Evolutionary conservation across 2,329 filamentous ascomycete species (phyloP).

Genomic region (Venturia oleaginea): DNA sequence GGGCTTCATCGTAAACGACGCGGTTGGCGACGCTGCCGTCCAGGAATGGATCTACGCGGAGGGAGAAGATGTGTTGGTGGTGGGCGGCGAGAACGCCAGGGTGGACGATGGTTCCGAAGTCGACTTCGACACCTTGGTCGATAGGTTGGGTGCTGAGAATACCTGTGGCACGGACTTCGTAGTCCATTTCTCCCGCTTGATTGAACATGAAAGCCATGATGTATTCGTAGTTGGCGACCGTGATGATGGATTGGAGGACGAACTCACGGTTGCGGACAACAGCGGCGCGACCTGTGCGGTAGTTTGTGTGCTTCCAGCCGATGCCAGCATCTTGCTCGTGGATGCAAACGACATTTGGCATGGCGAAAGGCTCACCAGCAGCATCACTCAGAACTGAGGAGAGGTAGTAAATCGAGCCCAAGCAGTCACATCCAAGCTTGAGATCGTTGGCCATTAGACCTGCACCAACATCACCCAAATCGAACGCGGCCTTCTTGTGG

Average conservation of each 20-base stretch:
- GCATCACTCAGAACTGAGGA: slow-evolving; percentile 49
- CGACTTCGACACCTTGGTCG: slow-evolving; percentile 53
- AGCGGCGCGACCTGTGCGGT: slow-evolving; percentile 54
- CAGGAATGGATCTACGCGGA: slow-evolving; percentile 40
- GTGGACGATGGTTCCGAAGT: slow-evolving; percentile 60
- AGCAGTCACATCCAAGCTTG: slow-evolving; percentile 60
- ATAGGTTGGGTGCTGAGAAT: slow-evolving; percentile 60
- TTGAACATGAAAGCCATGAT: slow-evolving; percentile 65
- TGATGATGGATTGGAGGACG: slow-evolving; percentile 62
- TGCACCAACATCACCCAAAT: slow-evolving; percentile 57
- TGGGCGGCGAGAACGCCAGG: slow-evolving; percentile 60
- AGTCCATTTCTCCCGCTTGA: slow-evolving; percentile 57
- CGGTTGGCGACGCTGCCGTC: slow-evolving; percentile 37
- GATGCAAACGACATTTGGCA: slow-evolving; percentile 61
- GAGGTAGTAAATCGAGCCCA: slow-evolving; percentile 62
- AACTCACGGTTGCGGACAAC: slow-evolving; percentile 56
- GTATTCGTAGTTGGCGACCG: slow-evolving; percentile 65
- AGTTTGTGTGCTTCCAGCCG: slow-evolving; percentile 65
- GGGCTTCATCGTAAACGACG: slow-evolving; percentile 43
- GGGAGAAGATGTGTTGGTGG: slow-evolving; percentile 67
- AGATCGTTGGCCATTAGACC: slow-evolving; percentile 62
- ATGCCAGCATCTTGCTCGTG: slow-evolving; percentile 64
- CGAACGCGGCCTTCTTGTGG: slow-evolving; percentile 62
- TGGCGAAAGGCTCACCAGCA: slow-evolving; percentile 47
- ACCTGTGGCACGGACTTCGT: slow-evolving; percentile 61